Evolutionary conservation across 371 early-diverging fungal genomes (phyloP).

Genomic region (Rhizomucor miehei): DNA sequence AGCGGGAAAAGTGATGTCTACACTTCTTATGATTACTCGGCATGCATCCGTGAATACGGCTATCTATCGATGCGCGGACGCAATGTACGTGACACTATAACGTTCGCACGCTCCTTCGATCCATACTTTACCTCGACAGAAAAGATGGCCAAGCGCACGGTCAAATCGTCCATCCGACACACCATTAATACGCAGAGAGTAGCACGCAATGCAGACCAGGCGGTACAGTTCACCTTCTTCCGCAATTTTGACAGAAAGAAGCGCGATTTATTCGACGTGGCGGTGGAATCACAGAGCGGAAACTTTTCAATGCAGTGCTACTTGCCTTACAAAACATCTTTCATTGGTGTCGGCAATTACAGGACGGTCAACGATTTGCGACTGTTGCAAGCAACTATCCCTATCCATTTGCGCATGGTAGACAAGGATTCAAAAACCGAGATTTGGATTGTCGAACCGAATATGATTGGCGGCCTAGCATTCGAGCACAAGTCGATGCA

Average conservation of each 20-base stretch:
- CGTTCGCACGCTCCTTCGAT: conserved; percentile 67
- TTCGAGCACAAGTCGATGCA: conserved; percentile 52
- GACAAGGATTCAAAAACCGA: conserved; percentile 37
- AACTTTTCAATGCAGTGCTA: conserved; percentile 40
- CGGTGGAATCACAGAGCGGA: conserved; percentile 20
- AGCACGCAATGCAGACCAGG: conserved; percentile 26
- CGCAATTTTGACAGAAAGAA: conserved; percentile 65
- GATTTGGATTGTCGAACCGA: conserved; percentile 69
- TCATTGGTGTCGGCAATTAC: conserved; percentile 70
- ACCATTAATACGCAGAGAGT: conserved; percentile 54
- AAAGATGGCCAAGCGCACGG: conserved; percentile 22
- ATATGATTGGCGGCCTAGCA: conserved; percentile 55
- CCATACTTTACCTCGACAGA: conserved; percentile 59
- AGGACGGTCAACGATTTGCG: conserved; percentile 49
- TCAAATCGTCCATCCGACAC: conserved; percentile 41
- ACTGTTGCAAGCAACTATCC: conserved; percentile 60
- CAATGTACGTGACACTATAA: conserved; percentile 58
- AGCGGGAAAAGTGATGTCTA: conserved; percentile 61
- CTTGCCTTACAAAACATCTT: conserved; percentile 63
- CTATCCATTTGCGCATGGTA: conserved; percentile 57
- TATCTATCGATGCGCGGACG: conserved; percentile 66
- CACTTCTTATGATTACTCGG: conserved; percentile 79
- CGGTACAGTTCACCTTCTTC: conserved; percentile 60
- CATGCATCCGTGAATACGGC: conserved; percentile 79
- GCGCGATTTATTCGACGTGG: conserved; percentile 46